phyloP scores from a whole-genome alignment of 108 stramenopile genomes.

The Hondaea fermentalgiana region DNA sequence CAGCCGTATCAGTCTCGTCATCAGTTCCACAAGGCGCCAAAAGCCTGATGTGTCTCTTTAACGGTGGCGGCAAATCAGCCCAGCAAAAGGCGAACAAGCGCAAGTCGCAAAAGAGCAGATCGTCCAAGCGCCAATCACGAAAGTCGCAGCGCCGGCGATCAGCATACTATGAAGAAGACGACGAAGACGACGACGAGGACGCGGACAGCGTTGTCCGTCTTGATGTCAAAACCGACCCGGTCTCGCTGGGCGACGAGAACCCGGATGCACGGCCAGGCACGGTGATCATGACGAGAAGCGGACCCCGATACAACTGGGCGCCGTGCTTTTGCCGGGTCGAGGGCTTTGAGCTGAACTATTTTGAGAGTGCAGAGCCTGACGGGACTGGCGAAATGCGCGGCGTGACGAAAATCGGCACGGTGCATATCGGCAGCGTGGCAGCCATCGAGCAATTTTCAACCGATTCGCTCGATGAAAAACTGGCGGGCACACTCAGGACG shows the following conservation, averaged over 20 bases:
- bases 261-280: not conserved
- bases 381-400: not conserved
- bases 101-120: too few species aligned
- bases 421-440: not conserved
- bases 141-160: too few species aligned
- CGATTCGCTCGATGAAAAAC: not conserved
- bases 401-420: not conserved
- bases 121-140: too few species aligned
- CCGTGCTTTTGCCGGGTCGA: not conserved
- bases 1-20: too few species aligned
- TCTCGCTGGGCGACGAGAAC: not conserved
- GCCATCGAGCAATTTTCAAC: not conserved
- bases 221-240: too few species aligned
- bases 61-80: not conserved
- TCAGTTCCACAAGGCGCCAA: not conserved
- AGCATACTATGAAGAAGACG: not conserved
- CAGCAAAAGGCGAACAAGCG: not conserved
- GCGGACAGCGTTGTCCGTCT: too few species aligned
- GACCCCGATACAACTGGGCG: not conserved
- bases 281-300: not conserved
- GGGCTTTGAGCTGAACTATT: not conserved
- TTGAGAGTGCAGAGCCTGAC: not conserved
- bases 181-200: too few species aligned
- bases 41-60: not conserved
- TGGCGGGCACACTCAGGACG: not conserved